Conservation (phyloP, 805 yeast genomes). For the Candida mattraensis region DNA sequence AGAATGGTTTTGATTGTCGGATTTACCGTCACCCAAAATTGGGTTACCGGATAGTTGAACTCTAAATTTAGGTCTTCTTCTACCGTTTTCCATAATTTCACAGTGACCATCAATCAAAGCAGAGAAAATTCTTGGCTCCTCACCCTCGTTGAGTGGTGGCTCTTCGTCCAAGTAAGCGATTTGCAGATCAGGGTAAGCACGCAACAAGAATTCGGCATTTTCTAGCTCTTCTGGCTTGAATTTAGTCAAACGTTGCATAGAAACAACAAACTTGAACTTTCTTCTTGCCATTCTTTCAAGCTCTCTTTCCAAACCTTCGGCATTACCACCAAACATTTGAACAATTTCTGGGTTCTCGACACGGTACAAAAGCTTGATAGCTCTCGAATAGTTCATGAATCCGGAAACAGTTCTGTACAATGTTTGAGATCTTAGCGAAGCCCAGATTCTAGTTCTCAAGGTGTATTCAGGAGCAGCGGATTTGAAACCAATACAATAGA, state of each 20-base stretch:
- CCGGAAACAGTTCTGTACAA: conserved; percentile 96
- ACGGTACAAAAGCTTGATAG: conserved; percentile 88
- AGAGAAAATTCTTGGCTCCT: conserved; percentile 70
- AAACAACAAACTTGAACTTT: conserved; percentile 76
- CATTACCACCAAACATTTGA: conserved; percentile 98
- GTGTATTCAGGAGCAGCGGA: conserved; percentile 97
- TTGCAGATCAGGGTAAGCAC: conserved; percentile 83
- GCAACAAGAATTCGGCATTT: conserved; percentile 75
- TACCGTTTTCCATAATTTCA: conserved; percentile 68
- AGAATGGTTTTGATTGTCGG: conserved; percentile 84
- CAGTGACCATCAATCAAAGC: conserved; percentile 81
- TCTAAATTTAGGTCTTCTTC: conserved; percentile 75
- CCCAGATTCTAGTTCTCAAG: conserved; percentile 97
- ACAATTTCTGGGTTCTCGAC: conserved; percentile 95
- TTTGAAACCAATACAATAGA: conserved; percentile 95
- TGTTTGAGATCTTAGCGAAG: conserved; percentile 95
- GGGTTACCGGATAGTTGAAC: conserved; percentile 82
- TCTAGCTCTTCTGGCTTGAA: conserved; percentile 75
- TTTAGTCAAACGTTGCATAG: conserved; percentile 80
- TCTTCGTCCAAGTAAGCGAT: conserved; percentile 96
- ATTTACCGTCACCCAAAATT: conserved; percentile 84
- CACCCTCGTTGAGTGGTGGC: conserved; percentile 70
- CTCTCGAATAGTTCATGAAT: conserved; percentile 97
- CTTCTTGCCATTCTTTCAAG: conserved; percentile 86
- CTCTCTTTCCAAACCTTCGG: conserved; percentile 94